These are phyloP conservation scores for Calonectria honghensis DNA, from an alignment of 2,329 filamentous ascomycete genomes.

Conservation along the genomic window DNA sequence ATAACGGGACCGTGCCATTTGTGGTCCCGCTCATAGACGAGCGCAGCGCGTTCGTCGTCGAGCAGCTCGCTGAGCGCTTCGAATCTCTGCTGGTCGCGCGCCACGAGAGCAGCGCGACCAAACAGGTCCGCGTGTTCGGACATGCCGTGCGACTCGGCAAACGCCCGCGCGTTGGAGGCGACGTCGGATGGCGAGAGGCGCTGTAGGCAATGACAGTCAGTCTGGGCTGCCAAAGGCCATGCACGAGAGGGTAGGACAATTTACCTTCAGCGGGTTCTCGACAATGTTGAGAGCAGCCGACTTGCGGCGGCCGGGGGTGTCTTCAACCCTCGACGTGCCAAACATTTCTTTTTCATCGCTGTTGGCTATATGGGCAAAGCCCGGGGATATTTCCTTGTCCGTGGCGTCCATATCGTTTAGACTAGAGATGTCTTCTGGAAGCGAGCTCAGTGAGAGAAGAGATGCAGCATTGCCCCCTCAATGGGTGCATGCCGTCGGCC, in stretches of 20 bases:
- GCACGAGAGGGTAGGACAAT: not conserved
- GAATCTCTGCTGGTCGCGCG: conserved; percentile 56
- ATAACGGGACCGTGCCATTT: conserved; percentile 73
- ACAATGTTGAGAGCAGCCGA: conserved; percentile 59
- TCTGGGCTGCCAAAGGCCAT: not conserved
- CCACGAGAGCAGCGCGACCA: conserved; percentile 61
- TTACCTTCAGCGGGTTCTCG: conserved; percentile 58
- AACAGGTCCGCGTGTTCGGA: conserved; percentile 67
- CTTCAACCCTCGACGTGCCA: not conserved
- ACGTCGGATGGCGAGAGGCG: conserved; percentile 51
- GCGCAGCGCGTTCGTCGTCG: conserved; percentile 60
- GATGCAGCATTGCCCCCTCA: not conserved
- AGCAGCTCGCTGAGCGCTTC: conserved; percentile 54
- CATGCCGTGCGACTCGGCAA: conserved; percentile 69
- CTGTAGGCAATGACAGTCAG: conserved; percentile 36
- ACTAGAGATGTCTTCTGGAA: not conserved
- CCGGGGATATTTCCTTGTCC: conserved; percentile 16
- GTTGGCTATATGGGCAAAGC: not conserved
- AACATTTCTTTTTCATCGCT: not conserved
- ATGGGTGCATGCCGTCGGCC: not conserved
- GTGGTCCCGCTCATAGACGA: conserved; percentile 71
- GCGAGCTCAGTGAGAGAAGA: not conserved
- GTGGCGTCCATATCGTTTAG: not conserved
- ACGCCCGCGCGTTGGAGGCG: conserved; percentile 66
- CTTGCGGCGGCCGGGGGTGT: conserved; percentile 43